Evolutionary conservation across 495 filamentous ascomycete genomes (phyloP).

Genomic region (Baudoinia panamericana): DNA sequence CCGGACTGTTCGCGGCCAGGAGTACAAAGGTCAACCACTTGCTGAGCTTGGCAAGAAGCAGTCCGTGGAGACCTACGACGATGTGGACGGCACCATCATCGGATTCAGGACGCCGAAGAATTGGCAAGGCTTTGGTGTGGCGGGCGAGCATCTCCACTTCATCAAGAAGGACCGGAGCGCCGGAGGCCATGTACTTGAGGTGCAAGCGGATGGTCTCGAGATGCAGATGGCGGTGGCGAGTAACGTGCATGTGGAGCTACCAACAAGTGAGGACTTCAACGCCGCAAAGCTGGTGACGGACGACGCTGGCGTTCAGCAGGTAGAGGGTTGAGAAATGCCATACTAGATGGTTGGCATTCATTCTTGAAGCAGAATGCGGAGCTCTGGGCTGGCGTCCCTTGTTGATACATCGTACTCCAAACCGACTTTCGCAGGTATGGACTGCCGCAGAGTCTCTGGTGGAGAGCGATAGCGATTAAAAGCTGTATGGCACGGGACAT

Average conservation of each 20-base stretch:
- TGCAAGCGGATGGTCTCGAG: constrained; percentile 11
- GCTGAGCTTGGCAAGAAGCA: constrained; percentile 33
- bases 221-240: constrained; percentile 28
- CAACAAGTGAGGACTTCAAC: constrained; percentile 19
- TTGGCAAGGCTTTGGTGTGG: constrained; percentile 37
- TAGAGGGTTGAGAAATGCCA: constrained; percentile 20
- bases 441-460: too few species aligned
- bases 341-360: too few species aligned
- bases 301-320: constrained; percentile 19
- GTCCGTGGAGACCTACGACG: constrained; percentile 26
- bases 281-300: constrained; percentile 17
- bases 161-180: constrained; percentile 31
- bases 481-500: too few species aligned
- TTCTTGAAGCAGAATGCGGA: too few species aligned
- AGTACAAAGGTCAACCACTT: constrained; percentile 30
- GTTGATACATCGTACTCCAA: too few species aligned
- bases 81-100: constrained; percentile 33
- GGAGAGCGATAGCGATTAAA: too few species aligned
- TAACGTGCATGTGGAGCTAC: constrained; percentile 21
- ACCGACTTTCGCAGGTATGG: too few species aligned
- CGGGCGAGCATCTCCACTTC: constrained; percentile 41
- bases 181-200: constrained; percentile 38
- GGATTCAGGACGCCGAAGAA: constrained; percentile 34
- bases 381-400: too few species aligned
- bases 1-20: constrained; percentile 28